A percentile compares a stretch with the other conserved stretches of the same genome.
Conservation (phyloP, 2,329 filamentous ascomycete genomes). For the Sclerotinia subarctica region DNA sequence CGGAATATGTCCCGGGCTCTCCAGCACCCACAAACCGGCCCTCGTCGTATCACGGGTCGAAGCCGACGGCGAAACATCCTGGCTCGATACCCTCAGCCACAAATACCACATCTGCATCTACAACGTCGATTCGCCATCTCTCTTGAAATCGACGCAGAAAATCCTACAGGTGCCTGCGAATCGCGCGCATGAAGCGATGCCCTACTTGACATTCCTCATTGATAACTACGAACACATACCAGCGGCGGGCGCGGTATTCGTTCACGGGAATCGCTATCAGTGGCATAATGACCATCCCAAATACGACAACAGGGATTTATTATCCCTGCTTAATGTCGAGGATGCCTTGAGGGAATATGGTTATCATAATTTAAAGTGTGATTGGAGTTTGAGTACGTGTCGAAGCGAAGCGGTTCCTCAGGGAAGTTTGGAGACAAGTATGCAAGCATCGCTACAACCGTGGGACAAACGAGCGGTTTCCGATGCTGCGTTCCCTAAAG, state of each 20-base stretch:
- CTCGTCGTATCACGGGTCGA: slow-evolving; percentile 44
- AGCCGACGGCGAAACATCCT: slow-evolving; percentile 43
- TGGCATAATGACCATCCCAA: slow-evolving; percentile 46
- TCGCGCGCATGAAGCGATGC: slow-evolving; percentile 47
- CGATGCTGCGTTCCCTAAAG: slow-evolving; percentile 40
- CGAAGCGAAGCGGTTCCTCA: slow-evolving; percentile 39
- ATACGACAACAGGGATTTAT: slow-evolving; percentile 46
- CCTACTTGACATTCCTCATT: slow-evolving; percentile 47
- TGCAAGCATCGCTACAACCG: slow-evolving; percentile 42
- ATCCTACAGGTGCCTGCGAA: slow-evolving; percentile 46
- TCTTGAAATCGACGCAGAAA: slow-evolving; percentile 31
- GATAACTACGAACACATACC: slow-evolving; percentile 46
- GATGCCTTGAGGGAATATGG: slow-evolving; percentile 42
- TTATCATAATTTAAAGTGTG: slow-evolving; percentile 50
- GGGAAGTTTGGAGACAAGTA: slow-evolving; percentile 42
- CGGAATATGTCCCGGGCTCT: slow-evolving; percentile 45
- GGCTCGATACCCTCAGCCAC: slow-evolving; percentile 42
- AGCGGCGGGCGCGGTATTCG: slow-evolving; percentile 42
- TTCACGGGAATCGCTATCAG: slow-evolving; percentile 44
- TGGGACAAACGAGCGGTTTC: slow-evolving; percentile 44
- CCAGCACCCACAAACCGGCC: slow-evolving; percentile 42
- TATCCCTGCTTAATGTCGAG: slow-evolving; percentile 41
- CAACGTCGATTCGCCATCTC: slow-evolving; percentile 40
- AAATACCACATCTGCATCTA: slow-evolving; percentile 48
- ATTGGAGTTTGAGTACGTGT: slow-evolving; percentile 47